A percentile compares a stretch with the other conserved stretches of the same genome.
Conservation (phyloP, 1,284 basidiomycete species). For the Moesziomyces globuligerus region DNA sequence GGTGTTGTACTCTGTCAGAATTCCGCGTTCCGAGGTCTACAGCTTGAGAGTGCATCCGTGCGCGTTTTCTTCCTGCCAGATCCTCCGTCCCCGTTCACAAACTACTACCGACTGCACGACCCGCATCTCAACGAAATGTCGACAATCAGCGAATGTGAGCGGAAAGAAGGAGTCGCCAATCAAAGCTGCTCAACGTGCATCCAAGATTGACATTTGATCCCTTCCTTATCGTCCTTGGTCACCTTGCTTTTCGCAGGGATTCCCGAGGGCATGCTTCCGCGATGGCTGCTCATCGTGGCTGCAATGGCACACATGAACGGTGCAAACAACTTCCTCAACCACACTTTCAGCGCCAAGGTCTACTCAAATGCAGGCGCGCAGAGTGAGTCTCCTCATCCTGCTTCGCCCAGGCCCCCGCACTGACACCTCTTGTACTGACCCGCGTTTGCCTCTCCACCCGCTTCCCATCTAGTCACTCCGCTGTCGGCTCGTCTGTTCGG, state of each 20-base stretch:
- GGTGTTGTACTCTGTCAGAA: constrained; percentile 11
- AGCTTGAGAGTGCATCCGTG: not conserved
- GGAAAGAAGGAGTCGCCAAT: too few relatives aligned
- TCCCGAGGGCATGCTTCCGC: constrained; percentile 48
- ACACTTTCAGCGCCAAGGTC: constrained; percentile 56
- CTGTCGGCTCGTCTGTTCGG: constrained; percentile 62
- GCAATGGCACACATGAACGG: constrained; percentile 58
- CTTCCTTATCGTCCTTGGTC: not conserved
- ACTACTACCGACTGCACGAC: not conserved
- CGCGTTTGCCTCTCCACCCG: too few relatives aligned
- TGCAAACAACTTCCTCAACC: constrained; percentile 55
- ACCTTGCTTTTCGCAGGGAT: constrained; percentile 28
- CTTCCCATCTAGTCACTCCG: constrained; percentile 46
- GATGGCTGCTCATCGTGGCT: constrained; percentile 62
- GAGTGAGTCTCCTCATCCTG: too few relatives aligned
- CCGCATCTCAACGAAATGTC: constrained; percentile 9
- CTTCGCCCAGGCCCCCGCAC: not conserved
- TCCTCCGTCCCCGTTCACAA: not conserved
- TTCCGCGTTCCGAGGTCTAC: constrained; percentile 28
- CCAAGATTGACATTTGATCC: too few relatives aligned
- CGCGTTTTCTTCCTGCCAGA: not conserved
- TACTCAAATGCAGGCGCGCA: constrained; percentile 51
- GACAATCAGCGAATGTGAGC: constrained; percentile 24
- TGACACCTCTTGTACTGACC: too few relatives aligned
- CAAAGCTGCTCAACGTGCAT: too few relatives aligned